Base-by-base conservation (phyloP, 805 yeast species). In the Hanseniaspora pseudoguilliermondii region DNA sequence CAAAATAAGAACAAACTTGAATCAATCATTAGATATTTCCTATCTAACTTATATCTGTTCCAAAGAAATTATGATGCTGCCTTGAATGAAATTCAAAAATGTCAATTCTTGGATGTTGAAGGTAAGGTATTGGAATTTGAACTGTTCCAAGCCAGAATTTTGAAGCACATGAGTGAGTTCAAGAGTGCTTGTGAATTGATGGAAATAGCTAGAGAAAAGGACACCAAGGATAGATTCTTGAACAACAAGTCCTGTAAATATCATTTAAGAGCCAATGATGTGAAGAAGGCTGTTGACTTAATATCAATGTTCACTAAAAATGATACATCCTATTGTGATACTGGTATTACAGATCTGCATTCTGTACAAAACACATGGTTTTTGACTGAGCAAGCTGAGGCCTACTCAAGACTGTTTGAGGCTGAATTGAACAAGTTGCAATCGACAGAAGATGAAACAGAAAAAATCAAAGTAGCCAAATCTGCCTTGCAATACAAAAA, bases 321-420 rank as follows among this genome's bases (percentile, higher is more conserved):
- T 61, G 95, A 86, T 47, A 23, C 54, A 5, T 80, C 78, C n/a
- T 46, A 46, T 21, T 74, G 81, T 2, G 78, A 79, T n/a, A 86
- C 85, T 62, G 97, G 96, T 7, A 79, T 91, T 47, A 82, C 81
- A 61, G 97, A 93, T 66, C 73, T 91, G 62, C 95, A 86, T 64
- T 75, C 78, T 35, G 84, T 93, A 83, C 97, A 93, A 71, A 90
- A 84, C n/a, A 78, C 82, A 51, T 89, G 97, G 95, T 87, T 88
- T 59, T 70, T 93, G 60, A 69, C 77, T 18, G 96, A 88, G 65
- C 81, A 84, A 66, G 97, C 93, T 1, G 95, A 86, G 64, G 83
- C 93, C 3, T 88, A 86, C 62, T 68, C 71, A 52, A 79, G 96
- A 62, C 63, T 80, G 44, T 84, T 79, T 60, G 60, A 55, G 7